Evolutionary conservation across 208 protist genomes (phyloP).

Genomic region (Wallacemonas sp.): DNA sequence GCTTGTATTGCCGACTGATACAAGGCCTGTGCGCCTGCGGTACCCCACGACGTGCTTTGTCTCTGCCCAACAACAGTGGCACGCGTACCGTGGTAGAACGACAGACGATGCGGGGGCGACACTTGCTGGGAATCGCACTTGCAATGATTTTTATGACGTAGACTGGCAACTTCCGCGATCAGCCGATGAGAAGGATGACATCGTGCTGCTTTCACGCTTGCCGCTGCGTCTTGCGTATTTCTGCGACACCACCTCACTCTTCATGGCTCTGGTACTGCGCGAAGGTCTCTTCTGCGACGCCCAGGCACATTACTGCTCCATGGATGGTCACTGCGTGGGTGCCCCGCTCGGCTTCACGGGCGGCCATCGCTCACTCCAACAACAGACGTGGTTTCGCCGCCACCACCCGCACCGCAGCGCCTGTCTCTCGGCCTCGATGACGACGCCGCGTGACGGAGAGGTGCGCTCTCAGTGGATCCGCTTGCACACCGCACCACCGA

Average conservation of each 20-base stretch:
- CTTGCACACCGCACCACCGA: background rate
- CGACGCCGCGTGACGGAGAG: no score
- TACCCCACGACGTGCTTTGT: constrained; percentile 43
- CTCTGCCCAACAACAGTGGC: constrained; percentile 25
- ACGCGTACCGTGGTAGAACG: no score
- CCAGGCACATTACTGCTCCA: no score
- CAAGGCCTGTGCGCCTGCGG: background rate
- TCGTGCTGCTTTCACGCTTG: background rate
- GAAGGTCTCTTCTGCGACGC: background rate
- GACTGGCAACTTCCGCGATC: constrained; percentile 1
- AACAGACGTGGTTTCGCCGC: no score
- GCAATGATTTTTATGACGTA: background rate
- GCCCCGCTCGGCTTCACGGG: no score
- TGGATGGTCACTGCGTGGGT: no score
- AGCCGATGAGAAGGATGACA: background rate
- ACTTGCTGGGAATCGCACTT: no score
- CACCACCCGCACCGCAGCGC: no score
- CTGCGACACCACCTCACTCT: background rate
- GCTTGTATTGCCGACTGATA: constrained; percentile 30
- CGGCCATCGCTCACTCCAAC: no score
- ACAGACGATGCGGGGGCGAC: no score
- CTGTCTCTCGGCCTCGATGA: no score
- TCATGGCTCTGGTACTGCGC: background rate
- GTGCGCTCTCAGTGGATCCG: no score
- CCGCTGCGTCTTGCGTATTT: background rate